Percentiles rank a stretch among this genome's conserved stretches.
phyloP scores from a whole-genome alignment of 306 rosid species.

The Cucumis melo region DNA sequence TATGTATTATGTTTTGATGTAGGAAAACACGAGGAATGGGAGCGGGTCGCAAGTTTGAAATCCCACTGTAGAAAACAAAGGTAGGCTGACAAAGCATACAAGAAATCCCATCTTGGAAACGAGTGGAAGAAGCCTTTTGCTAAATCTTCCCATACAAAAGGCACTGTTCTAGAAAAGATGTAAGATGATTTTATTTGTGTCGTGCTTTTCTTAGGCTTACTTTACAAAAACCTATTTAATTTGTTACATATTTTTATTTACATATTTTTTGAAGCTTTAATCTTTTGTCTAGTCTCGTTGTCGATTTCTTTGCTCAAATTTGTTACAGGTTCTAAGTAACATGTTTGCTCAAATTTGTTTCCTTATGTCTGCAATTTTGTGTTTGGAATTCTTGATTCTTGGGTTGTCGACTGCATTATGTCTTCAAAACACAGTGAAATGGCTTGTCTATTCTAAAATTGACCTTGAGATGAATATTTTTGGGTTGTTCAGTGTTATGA shows the following conservation, averaged over 20 bases:
- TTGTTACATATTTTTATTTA: no score
- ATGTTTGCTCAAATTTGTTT: no score
- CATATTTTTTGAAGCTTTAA: no score
- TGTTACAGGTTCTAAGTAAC: no score
- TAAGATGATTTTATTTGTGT: conserved; percentile 6
- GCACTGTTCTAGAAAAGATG: conserved; percentile 53
- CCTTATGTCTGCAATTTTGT: no score
- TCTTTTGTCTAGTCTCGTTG: no score
- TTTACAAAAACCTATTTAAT: background rate
- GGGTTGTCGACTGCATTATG: conserved; percentile 45
- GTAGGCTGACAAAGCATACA: conserved; percentile 59
- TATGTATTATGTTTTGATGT: background rate
- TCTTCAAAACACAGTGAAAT: conserved; percentile 94
- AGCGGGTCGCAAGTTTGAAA: conserved; percentile 57
- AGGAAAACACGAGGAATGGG: conserved; percentile 58
- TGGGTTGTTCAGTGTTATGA: conserved; percentile 47
- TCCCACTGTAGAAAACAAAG: conserved; percentile 54
- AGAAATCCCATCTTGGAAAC: conserved; percentile 51
- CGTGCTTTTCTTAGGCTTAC: background rate
- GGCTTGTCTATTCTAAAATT: conserved; percentile 55
- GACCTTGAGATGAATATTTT: conserved; percentile 51
- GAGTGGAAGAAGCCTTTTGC: conserved; percentile 64
- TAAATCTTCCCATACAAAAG: conserved; percentile 48
- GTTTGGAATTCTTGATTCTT: background rate
- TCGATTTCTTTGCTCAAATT: no score